Conservation (phyloP, 2,329 filamentous ascomycete species). For the Aspergillus udagawae region DNA sequence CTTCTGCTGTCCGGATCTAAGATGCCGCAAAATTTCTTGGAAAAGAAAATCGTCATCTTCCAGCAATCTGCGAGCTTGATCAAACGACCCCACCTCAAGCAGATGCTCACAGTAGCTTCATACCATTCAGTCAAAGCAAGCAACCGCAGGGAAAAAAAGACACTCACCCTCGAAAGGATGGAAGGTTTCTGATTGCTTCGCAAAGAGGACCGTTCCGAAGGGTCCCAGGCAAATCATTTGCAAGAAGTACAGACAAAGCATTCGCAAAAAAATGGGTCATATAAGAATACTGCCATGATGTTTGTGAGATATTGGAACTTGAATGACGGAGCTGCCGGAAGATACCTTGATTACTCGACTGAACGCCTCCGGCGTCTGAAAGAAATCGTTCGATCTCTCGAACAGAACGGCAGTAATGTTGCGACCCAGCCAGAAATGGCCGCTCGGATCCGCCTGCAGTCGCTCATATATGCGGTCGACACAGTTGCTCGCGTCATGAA, state of each 20-base stretch:
- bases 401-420: slow-evolving; percentile 49
- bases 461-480: slow-evolving; percentile 40
- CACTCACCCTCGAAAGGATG: slow-evolving; percentile 50
- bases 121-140: slow-evolving; percentile 11
- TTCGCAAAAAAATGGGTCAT: slow-evolving; percentile 64
- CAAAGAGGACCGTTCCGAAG: slow-evolving; percentile 42
- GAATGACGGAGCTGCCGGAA: not conserved
- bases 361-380: slow-evolving; percentile 56
- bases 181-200: slow-evolving; percentile 53
- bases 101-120: slow-evolving; percentile 40
- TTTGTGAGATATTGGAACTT: slow-evolving; percentile 5
- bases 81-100: slow-evolving; percentile 32
- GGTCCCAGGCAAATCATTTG: slow-evolving; percentile 17
- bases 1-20: slow-evolving; percentile 38
- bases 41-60: slow-evolving; percentile 49
- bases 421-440: slow-evolving; percentile 51
- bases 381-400: slow-evolving; percentile 55
- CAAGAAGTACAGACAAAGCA: slow-evolving; percentile 51
- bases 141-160: not conserved
- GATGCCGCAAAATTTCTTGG: slow-evolving; percentile 33
- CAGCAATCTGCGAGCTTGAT: slow-evolving; percentile 44
- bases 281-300: slow-evolving; percentile 50
- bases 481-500: slow-evolving; percentile 46
- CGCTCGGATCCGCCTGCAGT: slow-evolving; percentile 32
- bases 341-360: slow-evolving; percentile 49